These are phyloP conservation scores for Pyronema domesticum DNA, from an alignment of 495 filamentous ascomycete genomes.

Conservation along the genomic window DNA sequence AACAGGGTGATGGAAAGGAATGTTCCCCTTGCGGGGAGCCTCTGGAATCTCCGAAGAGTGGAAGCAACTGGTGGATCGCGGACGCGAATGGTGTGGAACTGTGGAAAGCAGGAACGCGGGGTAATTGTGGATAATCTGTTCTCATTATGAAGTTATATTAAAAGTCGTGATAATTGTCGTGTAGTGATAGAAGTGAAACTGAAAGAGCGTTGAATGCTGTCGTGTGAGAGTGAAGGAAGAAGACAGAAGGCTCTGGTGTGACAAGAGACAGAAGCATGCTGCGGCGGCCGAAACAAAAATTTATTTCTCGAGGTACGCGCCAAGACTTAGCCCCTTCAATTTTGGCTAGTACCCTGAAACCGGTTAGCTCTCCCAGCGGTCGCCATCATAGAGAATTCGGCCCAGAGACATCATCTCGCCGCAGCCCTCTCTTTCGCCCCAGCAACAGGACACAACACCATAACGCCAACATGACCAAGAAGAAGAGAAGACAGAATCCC, in stretches of 20 bases:
- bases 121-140: not conserved
- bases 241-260: too few species aligned
- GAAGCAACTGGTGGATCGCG: not conserved
- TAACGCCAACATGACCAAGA: conserved; percentile 42
- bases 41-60: not conserved
- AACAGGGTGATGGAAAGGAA: not conserved
- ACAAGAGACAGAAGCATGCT: too few species aligned
- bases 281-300: too few species aligned
- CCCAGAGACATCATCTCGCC: not conserved
- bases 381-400: too few species aligned
- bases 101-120: not conserved
- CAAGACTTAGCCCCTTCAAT: too few species aligned
- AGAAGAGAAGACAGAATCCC: conserved; percentile 70
- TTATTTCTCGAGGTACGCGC: too few species aligned
- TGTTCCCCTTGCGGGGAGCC: not conserved
- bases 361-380: too few species aligned
- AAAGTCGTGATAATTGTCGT: not conserved
- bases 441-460: not conserved
- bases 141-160: not conserved
- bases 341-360: too few species aligned
- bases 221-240: too few species aligned
- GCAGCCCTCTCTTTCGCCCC: not conserved
- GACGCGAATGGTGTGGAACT: not conserved
- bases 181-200: not conserved
- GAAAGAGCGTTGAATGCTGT: too few species aligned